A percentile compares a stretch with the other conserved stretches of the same genome.
Evolutionary conservation across 345 rosid species (phyloP).

Genomic region (Passiflora organensis): DNA sequence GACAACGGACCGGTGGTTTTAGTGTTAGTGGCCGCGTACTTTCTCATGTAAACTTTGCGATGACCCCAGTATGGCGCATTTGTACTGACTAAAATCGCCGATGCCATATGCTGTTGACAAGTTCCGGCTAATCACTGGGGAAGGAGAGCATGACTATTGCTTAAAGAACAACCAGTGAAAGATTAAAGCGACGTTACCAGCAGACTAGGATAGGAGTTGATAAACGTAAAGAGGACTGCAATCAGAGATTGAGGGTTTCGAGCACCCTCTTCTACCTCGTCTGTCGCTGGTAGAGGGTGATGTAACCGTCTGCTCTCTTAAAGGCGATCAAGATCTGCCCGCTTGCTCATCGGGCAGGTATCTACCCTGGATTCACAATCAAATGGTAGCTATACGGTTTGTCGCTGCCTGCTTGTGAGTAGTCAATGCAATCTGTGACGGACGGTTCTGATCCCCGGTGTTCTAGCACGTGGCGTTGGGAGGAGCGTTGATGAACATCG

Average conservation of each 20-base stretch:
- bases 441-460: neutral
- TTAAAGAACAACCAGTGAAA: no score
- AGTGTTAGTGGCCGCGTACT: constrained; percentile 6
- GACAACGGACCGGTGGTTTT: neutral
- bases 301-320: no score
- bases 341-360: constrained; percentile 12
- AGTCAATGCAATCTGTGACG: constrained; percentile 5
- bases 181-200: neutral
- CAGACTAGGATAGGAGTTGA: neutral
- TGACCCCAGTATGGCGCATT: constrained; percentile 40
- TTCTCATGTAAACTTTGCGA: constrained; percentile 33
- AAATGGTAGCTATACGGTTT: constrained; percentile 20
- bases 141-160: neutral
- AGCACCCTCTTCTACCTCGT: constrained; percentile 6
- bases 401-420: constrained; percentile 11
- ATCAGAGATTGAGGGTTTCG: constrained; percentile 11
- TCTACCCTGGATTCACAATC: constrained; percentile 24
- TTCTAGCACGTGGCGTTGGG: neutral
- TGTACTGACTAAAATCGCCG: constrained; percentile 33
- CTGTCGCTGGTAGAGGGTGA: no score
- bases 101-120: constrained; percentile 25
- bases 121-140: constrained; percentile 15
- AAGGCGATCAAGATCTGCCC: constrained; percentile 43
- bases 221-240: no score
- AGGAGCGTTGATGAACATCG: neutral